Evolutionary conservation across 305 asterid species (phyloP).

Genomic region (Solanum hybrid): DNA sequence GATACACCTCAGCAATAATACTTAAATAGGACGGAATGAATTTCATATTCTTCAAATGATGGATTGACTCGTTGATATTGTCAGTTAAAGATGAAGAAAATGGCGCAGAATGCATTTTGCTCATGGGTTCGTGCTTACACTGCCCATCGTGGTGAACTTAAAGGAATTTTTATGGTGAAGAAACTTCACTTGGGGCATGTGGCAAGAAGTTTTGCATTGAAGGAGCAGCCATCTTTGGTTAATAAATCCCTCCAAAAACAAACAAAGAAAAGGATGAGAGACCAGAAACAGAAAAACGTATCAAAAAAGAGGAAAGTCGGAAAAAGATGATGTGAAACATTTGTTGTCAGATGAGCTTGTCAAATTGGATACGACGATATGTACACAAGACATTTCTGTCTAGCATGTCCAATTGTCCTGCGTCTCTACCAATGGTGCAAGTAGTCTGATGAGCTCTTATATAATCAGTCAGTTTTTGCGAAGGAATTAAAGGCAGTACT

Average conservation of each 20-base stretch:
- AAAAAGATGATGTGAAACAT: not conserved
- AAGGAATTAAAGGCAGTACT: not conserved
- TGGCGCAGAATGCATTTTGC: constrained; percentile 74
- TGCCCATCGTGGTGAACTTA: constrained; percentile 91
- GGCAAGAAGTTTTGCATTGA: constrained; percentile 81
- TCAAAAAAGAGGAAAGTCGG: constrained; percentile 43
- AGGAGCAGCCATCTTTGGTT: constrained; percentile 79
- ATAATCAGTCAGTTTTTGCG: not conserved
- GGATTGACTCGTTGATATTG: constrained; percentile 3
- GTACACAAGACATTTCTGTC: not conserved
- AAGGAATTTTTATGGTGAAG: constrained; percentile 69
- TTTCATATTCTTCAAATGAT: not conserved
- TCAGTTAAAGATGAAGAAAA: constrained; percentile 48
- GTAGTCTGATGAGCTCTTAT: not conserved
- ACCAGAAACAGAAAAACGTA: constrained; percentile 37
- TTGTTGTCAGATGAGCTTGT: not conserved
- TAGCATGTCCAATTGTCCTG: not conserved
- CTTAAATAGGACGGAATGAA: not conserved
- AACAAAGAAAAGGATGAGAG: constrained; percentile 68
- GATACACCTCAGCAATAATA: not conserved
- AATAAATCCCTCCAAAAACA: constrained; percentile 65
- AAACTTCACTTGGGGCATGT: constrained; percentile 97
- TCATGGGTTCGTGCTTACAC: constrained; percentile 93
- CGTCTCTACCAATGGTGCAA: not conserved
- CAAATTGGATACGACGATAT: not conserved